These are phyloP conservation scores for Nymphaea colorata DNA, from an alignment of 164 flowering plant genomes.

Conservation along the genomic window DNA sequence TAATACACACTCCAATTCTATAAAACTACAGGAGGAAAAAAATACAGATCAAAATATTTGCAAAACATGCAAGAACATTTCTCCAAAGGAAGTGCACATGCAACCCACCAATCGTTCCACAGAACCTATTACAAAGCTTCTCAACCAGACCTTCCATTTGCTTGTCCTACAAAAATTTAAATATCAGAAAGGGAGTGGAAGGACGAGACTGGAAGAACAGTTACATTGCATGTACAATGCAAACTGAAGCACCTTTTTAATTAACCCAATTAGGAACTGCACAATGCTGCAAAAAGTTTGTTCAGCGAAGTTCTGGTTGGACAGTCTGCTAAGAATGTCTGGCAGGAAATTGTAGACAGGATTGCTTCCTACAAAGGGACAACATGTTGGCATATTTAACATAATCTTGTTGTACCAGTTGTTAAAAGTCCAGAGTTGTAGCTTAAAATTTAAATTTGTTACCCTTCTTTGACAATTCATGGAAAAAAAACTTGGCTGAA, in stretches of 20 bases:
- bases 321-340: constrained; percentile 86
- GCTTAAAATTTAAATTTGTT: background rate
- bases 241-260: constrained; percentile 59
- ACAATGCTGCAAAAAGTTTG: constrained; percentile 84
- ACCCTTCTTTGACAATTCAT: constrained; percentile 96
- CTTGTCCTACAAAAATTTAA: constrained; percentile 52
- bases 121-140: constrained; percentile 87
- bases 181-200: background rate
- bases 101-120: constrained; percentile 65
- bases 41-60: too few relatives aligned
- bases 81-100: too few relatives aligned
- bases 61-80: too few relatives aligned
- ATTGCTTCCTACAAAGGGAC: constrained; percentile 58
- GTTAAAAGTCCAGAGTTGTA: too few relatives aligned
- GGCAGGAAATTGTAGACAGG: constrained; percentile 96
- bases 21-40: too few relatives aligned
- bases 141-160: constrained; percentile 99
- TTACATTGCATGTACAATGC: too few relatives aligned
- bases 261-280: constrained; percentile 89
- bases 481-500: constrained; percentile 85
- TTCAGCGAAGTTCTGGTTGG: constrained; percentile 50
- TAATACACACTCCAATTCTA: too few relatives aligned
- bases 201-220: too few relatives aligned
- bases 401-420: too few relatives aligned
- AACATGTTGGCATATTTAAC: too few relatives aligned